Evolutionary conservation across 768 basidiomycete genomes (phyloP), one percentile per base, ranked within the genome.

Genomic region (Tricholoma saponaceum): DNA sequence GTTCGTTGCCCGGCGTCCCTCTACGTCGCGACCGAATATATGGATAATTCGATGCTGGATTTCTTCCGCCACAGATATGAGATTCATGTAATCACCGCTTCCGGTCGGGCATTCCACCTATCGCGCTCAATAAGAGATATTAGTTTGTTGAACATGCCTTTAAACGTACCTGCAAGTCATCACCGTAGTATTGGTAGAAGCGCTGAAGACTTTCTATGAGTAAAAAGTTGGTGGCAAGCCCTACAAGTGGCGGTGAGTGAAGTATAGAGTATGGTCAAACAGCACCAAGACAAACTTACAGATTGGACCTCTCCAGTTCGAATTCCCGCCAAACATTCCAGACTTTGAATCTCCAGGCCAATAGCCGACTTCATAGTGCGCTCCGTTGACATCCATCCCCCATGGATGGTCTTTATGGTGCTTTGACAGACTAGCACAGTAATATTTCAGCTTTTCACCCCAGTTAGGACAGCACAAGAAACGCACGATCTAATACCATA

Each of bases 21-120:
- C 82, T 60, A 83, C 71, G 68, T 99, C 96, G 25, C 95, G 85
- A n/a, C 92, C 87, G 66, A 99, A 99, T 65, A 99, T 94, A 71
- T 98, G 95, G 56, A 98, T 99, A 60, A 98, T 86, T n/a, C 97
- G 88, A 68, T 98, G 96, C 71, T 98, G 97, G 56, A 99, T 95
- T 72, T 99, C 97, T 66, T 98, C 96, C 5, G 97, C 94, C 18
- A 96, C 94, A 57, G 84, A 82, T 9, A 89, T 92, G 7, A 99
- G 84, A 68, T 94, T 92, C 95, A 98, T 98, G 72, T 88, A 93
- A 63, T 97, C 95, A n/a, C 97, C 97, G 60, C 89, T 91, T 25
- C 95, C 94, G 0, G 93, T 95, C 4, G 97, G 97, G 66, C 97
- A 99, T 72, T 99, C 97, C 26, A 96, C 88, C 78, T 83, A 54